Conservation (phyloP, 2,329 filamentous ascomycete species). For the Beauveria sp. region DNA sequence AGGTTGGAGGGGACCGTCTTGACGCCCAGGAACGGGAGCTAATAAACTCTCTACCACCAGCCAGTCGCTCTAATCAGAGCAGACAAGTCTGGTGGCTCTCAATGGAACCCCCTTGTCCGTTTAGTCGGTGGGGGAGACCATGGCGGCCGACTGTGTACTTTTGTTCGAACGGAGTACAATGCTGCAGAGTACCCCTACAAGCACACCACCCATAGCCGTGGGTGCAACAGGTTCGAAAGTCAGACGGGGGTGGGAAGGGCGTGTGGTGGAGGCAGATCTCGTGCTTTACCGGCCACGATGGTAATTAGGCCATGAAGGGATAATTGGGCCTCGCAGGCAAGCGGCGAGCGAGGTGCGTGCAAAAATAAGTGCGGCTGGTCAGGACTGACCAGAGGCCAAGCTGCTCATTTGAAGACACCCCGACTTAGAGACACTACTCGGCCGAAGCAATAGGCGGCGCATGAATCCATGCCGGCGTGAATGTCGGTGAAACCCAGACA, state of each 20-base stretch:
- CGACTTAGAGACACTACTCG: neutral
- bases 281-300: constrained; percentile 12
- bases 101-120: constrained; percentile 7
- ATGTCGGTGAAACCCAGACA: constrained; percentile 1
- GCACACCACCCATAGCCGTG: neutral
- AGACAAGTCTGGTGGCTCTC: constrained; percentile 2
- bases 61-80: constrained; percentile 9
- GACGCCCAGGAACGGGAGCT: constrained; percentile 31
- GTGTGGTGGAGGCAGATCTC: constrained; percentile 9
- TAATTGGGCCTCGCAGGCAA: neutral
- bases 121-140: constrained; percentile 9
- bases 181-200: constrained; percentile 6
- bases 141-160: constrained; percentile 3
- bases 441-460: neutral
- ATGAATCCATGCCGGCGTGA: neutral
- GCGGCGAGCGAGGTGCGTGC: neutral
- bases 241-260: constrained; percentile 8
- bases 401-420: neutral
- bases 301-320: constrained; percentile 9
- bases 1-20: constrained; percentile 23
- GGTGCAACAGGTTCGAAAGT: constrained; percentile 5
- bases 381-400: neutral
- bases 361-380: neutral
- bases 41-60: constrained; percentile 15
- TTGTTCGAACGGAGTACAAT: constrained; percentile 8